phyloP scores from a whole-genome alignment of 192 early-diverging fungal species.

The Backusella liffmaniae region DNA sequence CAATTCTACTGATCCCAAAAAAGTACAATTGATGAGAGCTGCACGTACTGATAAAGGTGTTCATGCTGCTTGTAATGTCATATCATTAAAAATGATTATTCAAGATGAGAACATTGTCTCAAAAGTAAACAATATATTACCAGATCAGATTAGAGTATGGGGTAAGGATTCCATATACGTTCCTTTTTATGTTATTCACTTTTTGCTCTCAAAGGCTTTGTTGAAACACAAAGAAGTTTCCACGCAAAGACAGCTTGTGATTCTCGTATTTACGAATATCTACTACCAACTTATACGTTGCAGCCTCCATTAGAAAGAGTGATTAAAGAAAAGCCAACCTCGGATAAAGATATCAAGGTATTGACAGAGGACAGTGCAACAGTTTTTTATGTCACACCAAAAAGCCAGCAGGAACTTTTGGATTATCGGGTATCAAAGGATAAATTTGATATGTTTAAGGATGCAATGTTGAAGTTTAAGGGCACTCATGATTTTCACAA shows the following conservation, averaged over 20 bases:
- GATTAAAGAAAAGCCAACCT: not conserved
- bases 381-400: constrained; percentile 32
- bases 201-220: constrained; percentile 50
- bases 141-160: constrained; percentile 89
- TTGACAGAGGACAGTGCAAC: not conserved
- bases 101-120: constrained; percentile 72
- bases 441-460: constrained; percentile 63
- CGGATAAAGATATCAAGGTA: constrained; percentile 6
- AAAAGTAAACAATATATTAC: constrained; percentile 80
- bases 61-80: constrained; percentile 95
- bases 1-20: constrained; percentile 80
- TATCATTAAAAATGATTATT: constrained; percentile 89
- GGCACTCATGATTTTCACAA: constrained; percentile 96
- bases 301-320: constrained; percentile 28
- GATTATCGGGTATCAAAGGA: constrained; percentile 62
- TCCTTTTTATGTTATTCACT: not conserved
- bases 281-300: constrained; percentile 90
- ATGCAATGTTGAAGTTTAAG: constrained; percentile 67
- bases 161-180: constrained; percentile 42
- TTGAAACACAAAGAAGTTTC: constrained; percentile 72
- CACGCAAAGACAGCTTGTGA: constrained; percentile 92
- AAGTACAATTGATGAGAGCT: constrained; percentile 82
- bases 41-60: constrained; percentile 99
- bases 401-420: constrained; percentile 59
- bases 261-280: constrained; percentile 94